Percentiles rank a stretch among this genome's conserved stretches.
phyloP scores from a whole-genome alignment of 163 green algal genomes.

The Picocystis sp. region DNA sequence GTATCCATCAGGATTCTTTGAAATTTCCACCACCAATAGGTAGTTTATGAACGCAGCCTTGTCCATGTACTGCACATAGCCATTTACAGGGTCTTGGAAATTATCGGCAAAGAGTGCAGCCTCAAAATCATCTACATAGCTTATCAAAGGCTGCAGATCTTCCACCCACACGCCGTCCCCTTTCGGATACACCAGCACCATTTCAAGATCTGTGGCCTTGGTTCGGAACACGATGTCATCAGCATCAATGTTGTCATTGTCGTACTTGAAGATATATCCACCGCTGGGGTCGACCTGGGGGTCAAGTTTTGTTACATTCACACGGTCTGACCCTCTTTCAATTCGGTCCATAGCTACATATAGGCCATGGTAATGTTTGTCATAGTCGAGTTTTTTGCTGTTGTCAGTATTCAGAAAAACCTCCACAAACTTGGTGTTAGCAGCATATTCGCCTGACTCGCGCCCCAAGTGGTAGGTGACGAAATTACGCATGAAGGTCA shows the following conservation, averaged over 20 bases:
- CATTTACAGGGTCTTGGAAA: slow-evolving; percentile 12
- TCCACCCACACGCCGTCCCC: slow-evolving; percentile 9
- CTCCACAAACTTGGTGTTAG: slow-evolving; percentile 11
- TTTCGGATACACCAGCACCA: slow-evolving; percentile 24
- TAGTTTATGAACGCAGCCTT: slow-evolving; percentile 42
- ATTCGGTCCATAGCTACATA: slow-evolving; percentile 43
- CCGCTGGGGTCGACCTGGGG: slow-evolving; percentile 23
- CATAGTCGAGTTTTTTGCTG: not conserved
- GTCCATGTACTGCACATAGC: slow-evolving; percentile 33
- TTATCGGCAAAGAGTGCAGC: slow-evolving; percentile 16
- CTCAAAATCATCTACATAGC: slow-evolving; percentile 33
- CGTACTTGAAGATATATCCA: slow-evolving; percentile 21
- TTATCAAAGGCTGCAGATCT: slow-evolving; percentile 6
- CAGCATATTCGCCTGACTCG: not conserved
- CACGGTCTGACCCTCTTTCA: slow-evolving; percentile 25
- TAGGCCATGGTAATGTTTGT: slow-evolving; percentile 41
- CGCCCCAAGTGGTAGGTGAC: slow-evolving; percentile 3
- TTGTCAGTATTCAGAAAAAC: slow-evolving; percentile 3
- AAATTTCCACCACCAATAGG: slow-evolving; percentile 43
- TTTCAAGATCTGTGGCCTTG: slow-evolving; percentile 10
- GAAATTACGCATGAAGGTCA: slow-evolving; percentile 9
- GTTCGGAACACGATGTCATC: slow-evolving; percentile 13
- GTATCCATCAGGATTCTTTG: slow-evolving; percentile 64
- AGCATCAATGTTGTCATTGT: slow-evolving; percentile 31
- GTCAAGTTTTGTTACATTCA: slow-evolving; percentile 34